phyloP scores from a whole-genome alignment of 148 eudicot species.

The Hydrangea macrophylla region DNA sequence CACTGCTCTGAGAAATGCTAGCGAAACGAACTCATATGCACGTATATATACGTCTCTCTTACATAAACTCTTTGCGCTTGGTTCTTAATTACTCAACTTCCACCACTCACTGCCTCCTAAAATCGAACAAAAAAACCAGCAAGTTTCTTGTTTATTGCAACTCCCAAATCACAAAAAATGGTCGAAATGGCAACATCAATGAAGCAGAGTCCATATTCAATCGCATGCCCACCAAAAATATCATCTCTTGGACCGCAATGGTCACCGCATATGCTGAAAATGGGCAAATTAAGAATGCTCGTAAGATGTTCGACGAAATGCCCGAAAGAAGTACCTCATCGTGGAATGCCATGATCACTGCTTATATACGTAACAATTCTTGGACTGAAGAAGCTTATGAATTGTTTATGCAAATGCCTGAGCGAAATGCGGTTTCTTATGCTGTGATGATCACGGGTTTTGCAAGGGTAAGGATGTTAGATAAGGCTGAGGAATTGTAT shows the following conservation, averaged over 20 bases:
- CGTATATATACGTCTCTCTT: background rate
- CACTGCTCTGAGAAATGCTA: conserved; percentile 1
- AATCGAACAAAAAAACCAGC: background rate
- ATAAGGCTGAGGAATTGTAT: conserved; percentile 47
- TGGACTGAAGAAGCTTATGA: conserved; percentile 34
- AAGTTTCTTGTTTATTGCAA: conserved; percentile 31
- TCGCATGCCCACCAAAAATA: conserved; percentile 35
- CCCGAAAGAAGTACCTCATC: conserved; percentile 47
- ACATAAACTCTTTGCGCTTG: background rate
- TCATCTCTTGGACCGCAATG: conserved; percentile 57
- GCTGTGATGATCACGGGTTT: conserved; percentile 54
- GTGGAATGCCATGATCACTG: conserved; percentile 70
- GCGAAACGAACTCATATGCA: conserved; percentile 4
- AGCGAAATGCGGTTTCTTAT: conserved; percentile 48
- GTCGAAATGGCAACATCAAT: conserved; percentile 40
- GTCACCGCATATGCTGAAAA: conserved; percentile 41
- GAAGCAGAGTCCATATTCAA: conserved; percentile 46
- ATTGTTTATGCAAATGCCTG: conserved; percentile 52
- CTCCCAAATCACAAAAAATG: conserved; percentile 49
- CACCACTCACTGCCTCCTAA: conserved; percentile 8
- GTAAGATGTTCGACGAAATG: conserved; percentile 59
- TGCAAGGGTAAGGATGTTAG: conserved; percentile 37
- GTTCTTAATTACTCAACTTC: conserved; percentile 10
- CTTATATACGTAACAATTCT: conserved; percentile 23
- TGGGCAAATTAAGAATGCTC: conserved; percentile 39